These are phyloP conservation scores for Tardiomyces blankii DNA, from an alignment of 1,139 yeast species.

Conservation along the genomic window DNA sequence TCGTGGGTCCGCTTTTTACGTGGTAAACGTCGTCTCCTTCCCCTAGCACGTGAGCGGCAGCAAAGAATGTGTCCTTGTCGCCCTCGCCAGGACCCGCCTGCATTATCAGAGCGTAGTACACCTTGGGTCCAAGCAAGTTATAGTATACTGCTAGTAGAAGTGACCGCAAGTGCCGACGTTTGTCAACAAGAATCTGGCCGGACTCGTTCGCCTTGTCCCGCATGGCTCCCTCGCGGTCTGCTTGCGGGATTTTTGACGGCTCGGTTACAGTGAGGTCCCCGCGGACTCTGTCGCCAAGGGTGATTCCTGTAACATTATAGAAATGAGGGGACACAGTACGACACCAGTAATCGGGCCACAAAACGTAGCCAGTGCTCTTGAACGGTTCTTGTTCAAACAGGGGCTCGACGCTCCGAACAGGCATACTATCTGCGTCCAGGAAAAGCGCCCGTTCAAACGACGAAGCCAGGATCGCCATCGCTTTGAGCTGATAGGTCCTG, in stretches of 20 bases:
- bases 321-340: slow-evolving; percentile 59
- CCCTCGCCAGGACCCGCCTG: slow-evolving; percentile 88
- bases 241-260: slow-evolving; percentile 39
- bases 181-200: slow-evolving; percentile 67
- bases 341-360: slow-evolving; percentile 83
- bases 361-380: slow-evolving; percentile 44
- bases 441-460: slow-evolving; percentile 69
- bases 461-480: slow-evolving; percentile 61
- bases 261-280: slow-evolving; percentile 23
- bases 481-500: slow-evolving; percentile 65
- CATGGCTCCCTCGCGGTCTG: slow-evolving; percentile 56
- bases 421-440: slow-evolving; percentile 69
- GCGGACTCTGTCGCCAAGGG: slow-evolving; percentile 34
- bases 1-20: too few species aligned
- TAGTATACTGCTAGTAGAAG: slow-evolving; percentile 62
- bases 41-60: slow-evolving; percentile 58
- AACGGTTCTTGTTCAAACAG: slow-evolving; percentile 47
- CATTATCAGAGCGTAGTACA: slow-evolving; percentile 72
- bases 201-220: slow-evolving; percentile 79
- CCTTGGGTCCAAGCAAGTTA: slow-evolving; percentile 67
- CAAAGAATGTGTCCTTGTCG: slow-evolving; percentile 79
- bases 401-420: slow-evolving; percentile 44
- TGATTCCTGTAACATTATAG: slow-evolving; percentile 51
- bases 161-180: slow-evolving; percentile 52
- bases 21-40: too few species aligned